A percentile compares a stretch with the other conserved stretches of the same genome.
These are phyloP conservation scores for Lonicera japonica DNA, from an alignment of 129 eudicot genomes.

Conservation along the genomic window DNA sequence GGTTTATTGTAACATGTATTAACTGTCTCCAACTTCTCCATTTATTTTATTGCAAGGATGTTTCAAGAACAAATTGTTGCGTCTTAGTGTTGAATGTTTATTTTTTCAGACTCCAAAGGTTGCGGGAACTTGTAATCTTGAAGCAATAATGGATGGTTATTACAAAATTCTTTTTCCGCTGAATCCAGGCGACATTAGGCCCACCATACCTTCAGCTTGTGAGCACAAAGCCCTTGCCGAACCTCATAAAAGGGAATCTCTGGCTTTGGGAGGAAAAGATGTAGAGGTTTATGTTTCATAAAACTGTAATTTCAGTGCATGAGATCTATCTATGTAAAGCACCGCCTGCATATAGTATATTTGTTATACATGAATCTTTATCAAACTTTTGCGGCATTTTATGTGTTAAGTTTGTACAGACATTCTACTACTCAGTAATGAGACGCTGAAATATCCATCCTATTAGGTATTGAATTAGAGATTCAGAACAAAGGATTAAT, in stretches of 20 bases:
- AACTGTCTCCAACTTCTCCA: no score
- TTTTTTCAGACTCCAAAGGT: constrained; percentile 69
- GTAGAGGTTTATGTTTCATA: constrained; percentile 32
- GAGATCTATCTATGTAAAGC: neutral
- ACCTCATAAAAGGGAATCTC: constrained; percentile 58
- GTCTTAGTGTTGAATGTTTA: neutral
- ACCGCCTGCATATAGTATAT: neutral
- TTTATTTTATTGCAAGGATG: no score
- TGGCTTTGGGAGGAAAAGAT: constrained; percentile 27
- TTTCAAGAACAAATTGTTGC: no score
- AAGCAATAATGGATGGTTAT: constrained; percentile 94
- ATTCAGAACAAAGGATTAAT: no score
- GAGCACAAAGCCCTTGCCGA: constrained; percentile 47
- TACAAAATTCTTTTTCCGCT: constrained; percentile 80
- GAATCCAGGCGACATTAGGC: constrained; percentile 90
- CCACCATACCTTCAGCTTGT: constrained; percentile 54
- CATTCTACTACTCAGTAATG: no score
- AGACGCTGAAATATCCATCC: no score
- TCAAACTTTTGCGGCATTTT: neutral
- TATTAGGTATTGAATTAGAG: no score
- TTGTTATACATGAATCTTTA: neutral
- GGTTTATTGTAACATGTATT: no score
- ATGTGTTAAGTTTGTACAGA: neutral
- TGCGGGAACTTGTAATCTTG: constrained; percentile 84
- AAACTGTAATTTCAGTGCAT: neutral